Evolutionary conservation across 2,329 filamentous ascomycete species (phyloP), one percentile per base, ranked within the genome.

Genomic region (Malbranchea cinnamomea): DNA sequence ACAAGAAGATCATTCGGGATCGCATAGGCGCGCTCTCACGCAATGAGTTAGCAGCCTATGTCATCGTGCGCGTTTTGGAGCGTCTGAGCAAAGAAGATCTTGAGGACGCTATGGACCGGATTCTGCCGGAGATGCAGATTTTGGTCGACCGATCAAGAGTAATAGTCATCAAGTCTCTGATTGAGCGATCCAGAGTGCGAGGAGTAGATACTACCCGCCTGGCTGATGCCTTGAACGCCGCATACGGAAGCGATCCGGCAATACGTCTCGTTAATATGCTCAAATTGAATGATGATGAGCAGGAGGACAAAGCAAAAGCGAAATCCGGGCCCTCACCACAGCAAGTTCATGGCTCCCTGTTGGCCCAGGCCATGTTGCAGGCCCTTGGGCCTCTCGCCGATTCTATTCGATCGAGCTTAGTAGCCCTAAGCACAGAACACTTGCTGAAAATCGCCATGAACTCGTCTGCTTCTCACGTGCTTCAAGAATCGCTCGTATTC

Each of bases 21-120:
- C 72, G 83, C 15, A 78, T 95, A 44, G 74, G 75, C 13, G 79
- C 73, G 22, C 68, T 93, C 35, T 71, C 87, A 4, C 77, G 84
- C 34, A 95, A 95, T 49, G 85, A 92, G 44, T 79, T 85, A 28
- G 84, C 89, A 4, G 78, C 74, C 14, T 95, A 93, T 47, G 79
- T 91, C 1, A 82, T 83, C 12, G 79, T 85, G 41, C 72, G 74
- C 34, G 74, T 91, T 3, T 61, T 98, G 24, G 80, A 83, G 49
- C 72, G 89, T 31, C 63, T 95, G 7, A 78, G 81, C 52, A 85
- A 82, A 48, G 83, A 93, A 36, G 84, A 94, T 46, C 64, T 98
- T 6, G 64, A 75, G 23, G 70, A 72, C 32, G 81, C 79, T 0
- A 69, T 84, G 33, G 63, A 74, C 28, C 66, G 74, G 43, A 78